Conservation (phyloP, 2,329 filamentous ascomycete species). For the Didymella lethalis region DNA sequence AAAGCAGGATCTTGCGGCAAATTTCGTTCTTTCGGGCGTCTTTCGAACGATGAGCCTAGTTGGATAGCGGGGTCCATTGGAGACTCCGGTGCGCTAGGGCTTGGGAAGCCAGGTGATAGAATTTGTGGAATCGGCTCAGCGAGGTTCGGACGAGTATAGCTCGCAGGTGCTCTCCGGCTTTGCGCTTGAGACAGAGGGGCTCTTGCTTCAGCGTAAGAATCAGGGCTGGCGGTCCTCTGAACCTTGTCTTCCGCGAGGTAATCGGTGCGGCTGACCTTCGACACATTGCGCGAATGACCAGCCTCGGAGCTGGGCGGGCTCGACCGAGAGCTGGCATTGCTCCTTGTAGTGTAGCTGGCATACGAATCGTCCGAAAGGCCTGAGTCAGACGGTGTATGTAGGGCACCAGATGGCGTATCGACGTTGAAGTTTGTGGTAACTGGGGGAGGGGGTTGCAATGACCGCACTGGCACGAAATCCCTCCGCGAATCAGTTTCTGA, state of each 20-base stretch:
- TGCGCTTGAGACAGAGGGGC: slow-evolving; percentile 25
- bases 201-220: slow-evolving; percentile 35
- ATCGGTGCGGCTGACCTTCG: slow-evolving; percentile 37
- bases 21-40: slow-evolving; percentile 24
- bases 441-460: slow-evolving; percentile 36
- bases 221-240: slow-evolving; percentile 42
- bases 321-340: slow-evolving; percentile 49
- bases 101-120: slow-evolving; percentile 29
- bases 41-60: slow-evolving; percentile 36
- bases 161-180: slow-evolving; percentile 29
- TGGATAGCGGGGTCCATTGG: slow-evolving; percentile 53
- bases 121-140: slow-evolving; percentile 34
- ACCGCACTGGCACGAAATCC: slow-evolving; percentile 12
- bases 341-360: slow-evolving; percentile 45
- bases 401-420: slow-evolving; percentile 37
- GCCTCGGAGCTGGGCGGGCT: slow-evolving; percentile 50
- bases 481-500: slow-evolving; percentile 22
- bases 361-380: slow-evolving; percentile 52
- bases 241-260: slow-evolving; percentile 35
- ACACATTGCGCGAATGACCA: slow-evolving; percentile 45
- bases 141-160: slow-evolving; percentile 31
- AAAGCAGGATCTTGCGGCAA: slow-evolving; percentile 27
- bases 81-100: slow-evolving; percentile 44
- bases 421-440: slow-evolving; percentile 25
- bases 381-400: slow-evolving; percentile 52